Percentiles rank a stretch among this genome's conserved stretches.
phyloP scores from a whole-genome alignment of 2,329 filamentous ascomycete genomes.

The Aschersonia sp. region DNA sequence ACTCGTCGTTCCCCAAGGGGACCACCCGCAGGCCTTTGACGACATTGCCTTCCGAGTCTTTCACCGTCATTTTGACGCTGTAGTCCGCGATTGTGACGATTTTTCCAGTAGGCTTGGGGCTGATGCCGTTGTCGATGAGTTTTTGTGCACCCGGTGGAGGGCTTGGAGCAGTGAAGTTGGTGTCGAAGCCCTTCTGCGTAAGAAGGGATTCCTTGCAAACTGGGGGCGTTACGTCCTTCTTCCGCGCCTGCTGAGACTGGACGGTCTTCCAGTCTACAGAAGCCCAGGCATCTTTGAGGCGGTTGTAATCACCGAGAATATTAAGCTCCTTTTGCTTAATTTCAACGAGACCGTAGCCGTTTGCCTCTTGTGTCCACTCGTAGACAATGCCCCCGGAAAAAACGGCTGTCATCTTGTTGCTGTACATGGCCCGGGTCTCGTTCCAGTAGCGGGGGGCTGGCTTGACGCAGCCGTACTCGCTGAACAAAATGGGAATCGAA shows the following conservation, averaged over 20 bases:
- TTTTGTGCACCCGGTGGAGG: conserved; percentile 52
- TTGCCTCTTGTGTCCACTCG: conserved; percentile 61
- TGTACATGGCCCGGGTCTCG: conserved; percentile 61
- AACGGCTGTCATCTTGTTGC: conserved; percentile 49
- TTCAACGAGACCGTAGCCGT: conserved; percentile 50
- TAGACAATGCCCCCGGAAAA: conserved; percentile 71
- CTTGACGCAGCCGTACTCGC: conserved; percentile 67
- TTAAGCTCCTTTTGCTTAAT: conserved; percentile 42
- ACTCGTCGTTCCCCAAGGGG: conserved; percentile 26
- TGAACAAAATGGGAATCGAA: conserved; percentile 67
- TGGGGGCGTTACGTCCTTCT: conserved; percentile 33
- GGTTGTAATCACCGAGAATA: conserved; percentile 53
- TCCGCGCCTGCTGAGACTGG: conserved; percentile 44
- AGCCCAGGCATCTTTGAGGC: conserved; percentile 60
- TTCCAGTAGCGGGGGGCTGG: conserved; percentile 59
- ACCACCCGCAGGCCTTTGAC: conserved; percentile 33
- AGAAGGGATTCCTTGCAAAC: conserved; percentile 54
- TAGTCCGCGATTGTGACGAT: conserved; percentile 55
- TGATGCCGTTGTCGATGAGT: conserved; percentile 65
- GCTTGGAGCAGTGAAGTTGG: conserved; percentile 63
- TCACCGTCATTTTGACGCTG: conserved; percentile 33
- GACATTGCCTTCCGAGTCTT: conserved; percentile 23
- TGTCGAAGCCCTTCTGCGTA: conserved; percentile 51
- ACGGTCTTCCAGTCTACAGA: conserved; percentile 59
- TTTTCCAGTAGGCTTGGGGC: conserved; percentile 47